phyloP scores from a whole-genome alignment of 129 eudicot species.

The Apium graveolens region DNA sequence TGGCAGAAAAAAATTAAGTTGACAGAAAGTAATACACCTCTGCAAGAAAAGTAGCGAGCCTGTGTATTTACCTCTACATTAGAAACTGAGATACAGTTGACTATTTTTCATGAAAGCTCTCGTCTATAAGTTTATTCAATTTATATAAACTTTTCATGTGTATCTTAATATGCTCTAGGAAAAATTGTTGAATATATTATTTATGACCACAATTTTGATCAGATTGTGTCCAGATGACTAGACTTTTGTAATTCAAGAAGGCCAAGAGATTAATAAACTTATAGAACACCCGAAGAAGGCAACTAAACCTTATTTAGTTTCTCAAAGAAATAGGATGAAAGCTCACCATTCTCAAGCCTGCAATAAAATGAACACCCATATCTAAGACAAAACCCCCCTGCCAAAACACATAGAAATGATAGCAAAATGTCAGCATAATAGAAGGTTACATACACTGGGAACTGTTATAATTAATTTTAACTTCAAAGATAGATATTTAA shows the following conservation, averaged over 20 bases:
- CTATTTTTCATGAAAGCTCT: background rate
- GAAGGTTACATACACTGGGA: background rate
- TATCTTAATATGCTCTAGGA: background rate
- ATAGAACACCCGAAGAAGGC: background rate
- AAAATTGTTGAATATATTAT: too few species aligned
- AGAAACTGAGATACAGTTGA: background rate
- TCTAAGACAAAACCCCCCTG: constrained; percentile 98
- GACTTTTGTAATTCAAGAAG: background rate
- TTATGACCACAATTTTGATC: background rate
- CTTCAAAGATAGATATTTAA: background rate
- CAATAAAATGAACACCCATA: constrained; percentile 97
- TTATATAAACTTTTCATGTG: too few species aligned
- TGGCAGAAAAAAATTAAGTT: background rate
- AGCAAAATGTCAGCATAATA: background rate
- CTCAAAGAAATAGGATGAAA: background rate
- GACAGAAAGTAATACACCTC: background rate
- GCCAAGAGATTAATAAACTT: background rate
- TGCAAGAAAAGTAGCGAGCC: background rate
- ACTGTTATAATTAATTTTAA: background rate
- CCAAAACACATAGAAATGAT: constrained; percentile 9
- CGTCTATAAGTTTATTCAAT: background rate
- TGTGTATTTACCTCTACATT: background rate
- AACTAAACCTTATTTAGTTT: background rate
- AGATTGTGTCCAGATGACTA: background rate
- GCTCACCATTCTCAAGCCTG: constrained; percentile 92